These are phyloP conservation scores for Hygrophila difformis DNA, from an alignment of 257 asterid species.

Conservation along the genomic window DNA sequence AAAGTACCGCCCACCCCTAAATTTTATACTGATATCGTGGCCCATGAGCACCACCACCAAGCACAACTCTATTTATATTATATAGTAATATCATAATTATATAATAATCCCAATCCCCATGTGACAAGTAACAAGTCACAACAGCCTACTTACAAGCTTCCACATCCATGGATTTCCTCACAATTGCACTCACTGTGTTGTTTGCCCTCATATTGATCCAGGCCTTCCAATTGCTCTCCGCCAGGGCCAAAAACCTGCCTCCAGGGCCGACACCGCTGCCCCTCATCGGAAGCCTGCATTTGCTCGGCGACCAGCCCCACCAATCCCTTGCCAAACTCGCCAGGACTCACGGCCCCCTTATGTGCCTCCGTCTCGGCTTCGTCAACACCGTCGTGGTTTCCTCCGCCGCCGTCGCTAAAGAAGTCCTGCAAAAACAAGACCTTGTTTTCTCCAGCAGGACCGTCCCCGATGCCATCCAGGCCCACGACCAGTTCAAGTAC, in stretches of 20 bases:
- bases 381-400: conserved; percentile 48
- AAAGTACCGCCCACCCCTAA: no score
- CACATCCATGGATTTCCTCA: conserved; percentile 30
- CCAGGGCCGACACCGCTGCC: conserved; percentile 80
- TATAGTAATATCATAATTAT: no score
- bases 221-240: conserved; percentile 20
- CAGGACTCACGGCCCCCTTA: conserved; percentile 54
- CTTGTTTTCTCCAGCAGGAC: conserved; percentile 41
- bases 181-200: conserved; percentile 11
- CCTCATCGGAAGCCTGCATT: conserved; percentile 59
- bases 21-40: no score
- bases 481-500: conserved; percentile 44
- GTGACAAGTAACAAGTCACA: no score
- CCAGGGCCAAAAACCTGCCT: conserved; percentile 31
- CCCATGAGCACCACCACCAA: no score
- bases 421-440: conserved; percentile 64
- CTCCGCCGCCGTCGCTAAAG: conserved; percentile 51
- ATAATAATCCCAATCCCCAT: no score
- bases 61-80: no score
- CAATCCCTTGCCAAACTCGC: conserved; percentile 47
- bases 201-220: conserved; percentile 19
- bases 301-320: conserved; percentile 67
- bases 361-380: conserved; percentile 50
- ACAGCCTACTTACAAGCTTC: no score
- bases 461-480: conserved; percentile 47